Evolutionary conservation across 805 yeast genomes (phyloP), one percentile per base, ranked within the genome.

Genomic region (Pichia scutulata): DNA sequence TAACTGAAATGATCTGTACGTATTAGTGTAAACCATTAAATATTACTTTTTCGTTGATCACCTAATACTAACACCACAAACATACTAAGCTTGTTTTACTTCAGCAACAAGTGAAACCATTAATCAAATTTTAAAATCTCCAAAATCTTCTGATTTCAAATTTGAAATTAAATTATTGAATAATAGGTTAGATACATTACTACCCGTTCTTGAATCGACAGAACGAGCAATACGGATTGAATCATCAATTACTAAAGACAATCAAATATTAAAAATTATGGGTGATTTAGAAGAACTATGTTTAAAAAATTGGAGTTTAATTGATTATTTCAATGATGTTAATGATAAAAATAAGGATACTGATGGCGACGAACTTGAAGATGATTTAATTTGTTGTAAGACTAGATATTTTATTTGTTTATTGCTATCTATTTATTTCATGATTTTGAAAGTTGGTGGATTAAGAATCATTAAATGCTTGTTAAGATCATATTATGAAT

Each of bases 291-390:
- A 33, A 33, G 37, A 33, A n/a, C 7, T 33, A 4, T 16, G 37
- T 33, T 33, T 33, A 7, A 33, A 33, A 24, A 7, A 71, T 12
- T 73, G 77, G 77, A 73, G 73, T 51, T 46, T 63, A 1, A 51
- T 66, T 1, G 52, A 68, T 0, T 33, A 43, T 16, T 36, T 28
- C 10, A 46, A 21, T 36, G 47, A 46, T 23, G 14, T 50, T 64
- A 4, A 51, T 60, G 48, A 68, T 62, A n/a, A n/a, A n/a, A n/a
- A n/a, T n/a, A n/a, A n/a, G n/a, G n/a, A n/a, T n/a, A n/a, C n/a
- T n/a, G 43, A 46, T 58, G 1, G 44, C 41, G 7, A 14, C 7
- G 60, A 45, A n/a, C 26, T 52, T 47, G 48, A 39, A 23, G 9
- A 14, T n/a, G 10, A 23, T 7, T 13, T 37, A 36, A 10, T 40